Base-by-base conservation (phyloP, 306 rosid genomes). In the Prunus padus region DNA sequence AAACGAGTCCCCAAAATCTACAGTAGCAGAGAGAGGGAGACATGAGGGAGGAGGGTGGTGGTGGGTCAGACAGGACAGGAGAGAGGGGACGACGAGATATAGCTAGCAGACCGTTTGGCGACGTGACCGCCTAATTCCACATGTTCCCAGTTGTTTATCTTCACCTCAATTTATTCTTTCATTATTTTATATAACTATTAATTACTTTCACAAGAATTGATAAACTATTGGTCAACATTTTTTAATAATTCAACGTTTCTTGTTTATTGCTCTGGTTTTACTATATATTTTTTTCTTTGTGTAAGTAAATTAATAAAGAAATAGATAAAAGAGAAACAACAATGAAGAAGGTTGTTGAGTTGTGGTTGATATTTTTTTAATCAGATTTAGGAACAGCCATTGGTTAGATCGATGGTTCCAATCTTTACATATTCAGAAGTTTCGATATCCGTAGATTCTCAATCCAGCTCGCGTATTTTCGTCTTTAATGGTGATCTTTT, bases 121-220 rank as follows among this genome's bases (percentile, higher is more conserved):
- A 51, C 79, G 65, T 75, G 79, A 75, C 65, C 54, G 64, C 79
- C 28, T 20, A 51, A 33, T 18, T 65, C 72, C 79, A 51, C 72
- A 51, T 65, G 72, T 65, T 31, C 70, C 19, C 8, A 19, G 71
- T 63, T 75, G 71, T 47, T 47, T 61, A 49, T 65, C 11, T 73
- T 22, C 2, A 37, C 4, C 1, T 33, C 40, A 5, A 5, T 40
- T 23, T 42, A 9, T 40, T 13, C 0, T 23, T 50, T n/a, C 10
- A n/a, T 19, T 47, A 25, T 26, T 44, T n/a, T 2, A 10, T 8
- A 72, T 23, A 13, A 40, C 25, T 42, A 2, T 26, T 59, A 22
- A 37, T 72, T 15, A 15, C 44, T 26, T 16, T 11, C 18, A 8
- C 4, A 19, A 25, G 16, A 33, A 33, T 33, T 59, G 50, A 22